Evolutionary conservation across 2,329 filamentous ascomycete species (phyloP).

Genomic region (Penicillium sp.): DNA sequence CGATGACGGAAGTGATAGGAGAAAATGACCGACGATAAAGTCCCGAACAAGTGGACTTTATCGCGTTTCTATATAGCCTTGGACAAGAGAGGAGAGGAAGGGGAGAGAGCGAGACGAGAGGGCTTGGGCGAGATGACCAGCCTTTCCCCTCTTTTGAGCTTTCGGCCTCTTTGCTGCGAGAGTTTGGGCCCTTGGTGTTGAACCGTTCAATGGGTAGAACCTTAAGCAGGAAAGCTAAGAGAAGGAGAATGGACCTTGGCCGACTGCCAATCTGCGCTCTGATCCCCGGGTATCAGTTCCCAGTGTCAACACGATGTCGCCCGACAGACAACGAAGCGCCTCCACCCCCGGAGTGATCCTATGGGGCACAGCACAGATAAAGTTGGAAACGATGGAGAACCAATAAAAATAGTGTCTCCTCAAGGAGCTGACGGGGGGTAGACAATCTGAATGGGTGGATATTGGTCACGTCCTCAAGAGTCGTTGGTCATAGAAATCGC

Average conservation of each 20-base stretch:
- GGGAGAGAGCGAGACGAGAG: neutral
- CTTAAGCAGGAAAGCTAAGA: too few relatives aligned
- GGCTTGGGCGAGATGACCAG: constrained; percentile 7
- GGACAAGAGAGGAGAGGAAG: neutral
- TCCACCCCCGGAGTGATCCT: constrained; percentile 5
- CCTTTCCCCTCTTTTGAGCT: neutral
- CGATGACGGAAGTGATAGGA: constrained; percentile 4
- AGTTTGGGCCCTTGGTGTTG: neutral
- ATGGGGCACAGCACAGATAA: constrained; percentile 17
- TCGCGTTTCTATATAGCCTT: constrained; percentile 15
- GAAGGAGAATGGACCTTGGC: too few relatives aligned
- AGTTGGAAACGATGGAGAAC: constrained; percentile 9
- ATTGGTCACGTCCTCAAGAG: constrained; percentile 16
- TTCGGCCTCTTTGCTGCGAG: neutral
- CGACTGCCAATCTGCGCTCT: too few relatives aligned
- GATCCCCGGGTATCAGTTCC: too few relatives aligned
- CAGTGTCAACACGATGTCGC: too few relatives aligned
- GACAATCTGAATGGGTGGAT: neutral
- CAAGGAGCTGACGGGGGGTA: neutral
- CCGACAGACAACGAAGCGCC: neutral
- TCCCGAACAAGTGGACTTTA: neutral
- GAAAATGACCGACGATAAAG: constrained; percentile 1
- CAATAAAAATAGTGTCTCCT: constrained; percentile 8
- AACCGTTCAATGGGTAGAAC: neutral
- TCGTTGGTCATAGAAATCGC: constrained; percentile 16